Evolutionary conservation across 2,329 filamentous ascomycete genomes (phyloP).

Genomic region (Fusarium foetens): DNA sequence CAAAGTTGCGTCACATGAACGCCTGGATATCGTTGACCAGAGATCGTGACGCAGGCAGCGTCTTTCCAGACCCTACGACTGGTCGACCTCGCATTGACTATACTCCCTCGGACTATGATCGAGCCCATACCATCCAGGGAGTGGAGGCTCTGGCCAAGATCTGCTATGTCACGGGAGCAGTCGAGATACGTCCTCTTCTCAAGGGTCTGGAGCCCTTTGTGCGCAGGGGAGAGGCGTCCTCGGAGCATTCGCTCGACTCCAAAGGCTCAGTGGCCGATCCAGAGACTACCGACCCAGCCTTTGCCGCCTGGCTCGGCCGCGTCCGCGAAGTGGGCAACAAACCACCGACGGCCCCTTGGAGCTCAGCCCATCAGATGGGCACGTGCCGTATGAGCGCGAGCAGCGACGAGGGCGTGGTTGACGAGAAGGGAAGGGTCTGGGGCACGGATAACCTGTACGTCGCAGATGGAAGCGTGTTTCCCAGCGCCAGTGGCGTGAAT

Average conservation of each 20-base stretch:
- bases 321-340: constrained; percentile 61
- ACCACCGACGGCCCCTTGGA: constrained; percentile 64
- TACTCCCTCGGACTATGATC: constrained; percentile 75
- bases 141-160: constrained; percentile 78
- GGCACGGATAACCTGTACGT: constrained; percentile 73
- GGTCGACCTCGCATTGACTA: constrained; percentile 77
- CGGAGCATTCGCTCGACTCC: constrained; percentile 28
- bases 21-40: constrained; percentile 79
- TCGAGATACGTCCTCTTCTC: constrained; percentile 77
- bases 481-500: constrained; percentile 80
- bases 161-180: constrained; percentile 79
- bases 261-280: constrained; percentile 43
- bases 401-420: constrained; percentile 65
- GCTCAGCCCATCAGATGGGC: constrained; percentile 85
- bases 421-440: constrained; percentile 70
- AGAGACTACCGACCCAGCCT: constrained; percentile 67
- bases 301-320: constrained; percentile 69
- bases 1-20: constrained; percentile 75
- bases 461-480: constrained; percentile 80
- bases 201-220: constrained; percentile 72
- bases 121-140: constrained; percentile 76
- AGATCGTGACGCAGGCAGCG: constrained; percentile 78
- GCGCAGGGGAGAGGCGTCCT: constrained; percentile 40
- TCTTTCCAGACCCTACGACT: constrained; percentile 76
- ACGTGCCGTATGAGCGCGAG: constrained; percentile 75